These are phyloP conservation scores for Cerrena zonata DNA, from an alignment of 1,284 basidiomycete genomes.

Conservation along the genomic window DNA sequence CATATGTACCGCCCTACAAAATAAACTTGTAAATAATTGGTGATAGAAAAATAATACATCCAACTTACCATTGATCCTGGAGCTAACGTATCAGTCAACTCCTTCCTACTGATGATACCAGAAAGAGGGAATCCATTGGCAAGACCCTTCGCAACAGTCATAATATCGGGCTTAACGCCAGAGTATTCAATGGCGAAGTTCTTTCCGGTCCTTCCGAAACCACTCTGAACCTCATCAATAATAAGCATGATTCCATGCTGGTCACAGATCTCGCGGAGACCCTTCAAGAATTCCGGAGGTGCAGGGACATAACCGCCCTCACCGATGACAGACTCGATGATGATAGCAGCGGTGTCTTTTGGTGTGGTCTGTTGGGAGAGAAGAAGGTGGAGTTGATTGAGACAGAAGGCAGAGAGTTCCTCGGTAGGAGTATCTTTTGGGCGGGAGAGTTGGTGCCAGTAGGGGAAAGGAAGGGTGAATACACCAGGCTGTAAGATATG, in stretches of 20 bases:
- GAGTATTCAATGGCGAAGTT: conserved; percentile 78
- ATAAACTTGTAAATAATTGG: not conserved
- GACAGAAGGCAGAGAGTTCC: conserved; percentile 62
- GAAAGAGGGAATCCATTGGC: conserved; percentile 94
- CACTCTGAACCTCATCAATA: conserved; percentile 85
- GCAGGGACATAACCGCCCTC: conserved; percentile 94
- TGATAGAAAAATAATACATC: not conserved
- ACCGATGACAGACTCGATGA: conserved; percentile 89
- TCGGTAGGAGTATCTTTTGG: conserved; percentile 57
- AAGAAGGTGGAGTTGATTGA: conserved; percentile 81
- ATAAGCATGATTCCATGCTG: conserved; percentile 79
- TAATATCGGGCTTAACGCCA: conserved; percentile 80
- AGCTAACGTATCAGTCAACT: conserved; percentile 75
- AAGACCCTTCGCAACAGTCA: conserved; percentile 88
- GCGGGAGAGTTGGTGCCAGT: conserved; percentile 83
- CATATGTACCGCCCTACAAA: conserved; percentile 80
- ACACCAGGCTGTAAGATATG: conserved; percentile 70
- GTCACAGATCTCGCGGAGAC: conserved; percentile 81
- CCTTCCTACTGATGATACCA: conserved; percentile 76
- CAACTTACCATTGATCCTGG: conserved; percentile 70
- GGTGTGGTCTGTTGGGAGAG: conserved; percentile 82
- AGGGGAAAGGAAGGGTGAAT: conserved; percentile 81
- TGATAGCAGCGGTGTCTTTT: conserved; percentile 83
- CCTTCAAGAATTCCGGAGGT: conserved; percentile 73
- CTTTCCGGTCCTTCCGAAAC: conserved; percentile 86